Evolutionary conservation across 345 rosid species (phyloP).

Genomic region (Euphorbia lathyris): DNA sequence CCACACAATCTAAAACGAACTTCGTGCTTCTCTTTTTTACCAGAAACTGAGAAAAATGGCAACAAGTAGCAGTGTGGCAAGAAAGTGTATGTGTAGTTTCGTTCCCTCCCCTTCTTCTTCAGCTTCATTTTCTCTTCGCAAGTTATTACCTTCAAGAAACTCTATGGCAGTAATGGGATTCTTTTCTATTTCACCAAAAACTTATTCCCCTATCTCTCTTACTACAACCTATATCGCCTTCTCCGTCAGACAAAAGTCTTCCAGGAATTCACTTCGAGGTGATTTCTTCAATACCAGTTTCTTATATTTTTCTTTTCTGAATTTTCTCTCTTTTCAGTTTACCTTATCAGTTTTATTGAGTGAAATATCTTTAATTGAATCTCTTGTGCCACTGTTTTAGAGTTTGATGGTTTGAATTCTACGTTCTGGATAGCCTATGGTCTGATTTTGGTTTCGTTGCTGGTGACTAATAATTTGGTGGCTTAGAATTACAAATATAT

Average conservation of each 20-base stretch:
- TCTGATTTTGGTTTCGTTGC: neutral
- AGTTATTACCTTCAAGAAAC: conserved; percentile 22
- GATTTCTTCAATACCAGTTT: conserved; percentile 16
- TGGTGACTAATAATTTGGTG: neutral
- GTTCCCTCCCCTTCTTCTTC: conserved; percentile 24
- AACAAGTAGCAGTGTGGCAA: neutral
- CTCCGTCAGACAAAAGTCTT: conserved; percentile 37
- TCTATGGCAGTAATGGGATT: conserved; percentile 24
- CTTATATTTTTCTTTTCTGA: conserved; percentile 7
- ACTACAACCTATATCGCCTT: conserved; percentile 29
- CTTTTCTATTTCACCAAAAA: conserved; percentile 40
- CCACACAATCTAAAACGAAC: neutral
- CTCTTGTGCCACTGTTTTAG: neutral
- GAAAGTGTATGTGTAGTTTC: neutral
- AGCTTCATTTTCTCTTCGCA: conserved; percentile 23
- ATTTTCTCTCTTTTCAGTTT: conserved; percentile 4
- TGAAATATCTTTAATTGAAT: neutral
- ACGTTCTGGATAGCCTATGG: neutral
- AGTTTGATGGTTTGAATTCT: neutral
- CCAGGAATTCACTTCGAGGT: conserved; percentile 50
- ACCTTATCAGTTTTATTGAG: neutral
- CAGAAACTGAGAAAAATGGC: neutral
- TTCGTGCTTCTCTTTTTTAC: neutral
- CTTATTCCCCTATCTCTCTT: conserved; percentile 21
- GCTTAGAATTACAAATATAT: neutral